Conservation (phyloP, 768 basidiomycete species). For the Mycena chlorophos region DNA sequence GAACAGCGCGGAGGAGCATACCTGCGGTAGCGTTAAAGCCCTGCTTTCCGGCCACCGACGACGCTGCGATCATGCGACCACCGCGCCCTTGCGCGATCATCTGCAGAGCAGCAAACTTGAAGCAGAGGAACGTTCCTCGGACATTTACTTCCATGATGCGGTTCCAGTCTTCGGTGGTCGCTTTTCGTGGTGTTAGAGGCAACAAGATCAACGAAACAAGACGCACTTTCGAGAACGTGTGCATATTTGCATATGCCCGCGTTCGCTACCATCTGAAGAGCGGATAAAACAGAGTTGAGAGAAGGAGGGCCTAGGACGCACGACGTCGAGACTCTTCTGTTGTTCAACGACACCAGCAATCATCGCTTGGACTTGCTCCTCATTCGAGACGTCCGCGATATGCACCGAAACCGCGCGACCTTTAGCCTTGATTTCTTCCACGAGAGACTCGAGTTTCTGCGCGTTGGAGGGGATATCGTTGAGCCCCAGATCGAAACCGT, state of each 20-base stretch:
- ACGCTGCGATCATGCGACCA: constrained; percentile 39
- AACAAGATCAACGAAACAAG: too few relatives aligned
- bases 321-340: constrained; percentile 40
- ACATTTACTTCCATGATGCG: constrained; percentile 31
- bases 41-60: constrained; percentile 19
- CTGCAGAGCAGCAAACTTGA: constrained; percentile 38
- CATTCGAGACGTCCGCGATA: constrained; percentile 35
- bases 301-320: constrained; percentile 17
- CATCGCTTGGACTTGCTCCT: constrained; percentile 38
- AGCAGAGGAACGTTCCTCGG: constrained; percentile 37
- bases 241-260: constrained; percentile 22
- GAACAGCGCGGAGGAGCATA: background rate
- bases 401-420: constrained; percentile 12
- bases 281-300: background rate
- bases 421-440: constrained; percentile 27
- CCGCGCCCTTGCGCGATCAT: constrained; percentile 42
- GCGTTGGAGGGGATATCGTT: constrained; percentile 36
- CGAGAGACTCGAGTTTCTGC: constrained; percentile 26
- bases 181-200: background rate
- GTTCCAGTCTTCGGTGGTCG: constrained; percentile 28
- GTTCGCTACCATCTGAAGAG: constrained; percentile 30
- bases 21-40: constrained; percentile 1
- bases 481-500: constrained; percentile 42
- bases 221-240: constrained; percentile 13
- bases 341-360: constrained; percentile 26